Evolutionary conservation across 2,329 filamentous ascomycete species (phyloP), one percentile per base, ranked within the genome.

Genomic region (Pseudogymnoascus sp.): DNA sequence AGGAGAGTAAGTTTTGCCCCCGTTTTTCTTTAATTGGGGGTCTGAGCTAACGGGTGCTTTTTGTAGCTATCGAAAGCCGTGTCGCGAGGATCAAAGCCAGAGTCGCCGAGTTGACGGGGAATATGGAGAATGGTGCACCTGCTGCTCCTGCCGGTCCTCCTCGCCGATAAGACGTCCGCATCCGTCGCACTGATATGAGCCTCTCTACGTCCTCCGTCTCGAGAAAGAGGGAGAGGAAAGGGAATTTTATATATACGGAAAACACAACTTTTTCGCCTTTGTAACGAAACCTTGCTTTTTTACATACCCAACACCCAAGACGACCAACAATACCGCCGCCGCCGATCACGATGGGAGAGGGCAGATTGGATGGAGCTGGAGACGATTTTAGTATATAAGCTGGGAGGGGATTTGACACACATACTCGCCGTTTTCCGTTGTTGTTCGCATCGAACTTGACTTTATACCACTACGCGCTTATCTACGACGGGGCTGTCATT

Each of bases 11-110:
- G 89, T 85, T 34, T 68, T n/a, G n/a, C n/a, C n/a, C n/a, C n/a
- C n/a, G n/a, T n/a, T n/a, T 64, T 28, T n/a, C 28, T 8, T 13
- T 60, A 1, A 9, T 26, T 61, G 34, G 28, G 28, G 9, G 13
- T 23, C 5, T 30, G 9, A 52, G 59, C 70, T 74, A 66, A 74
- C 63, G 1, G 3, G 26, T 58, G 60, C 23, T 56, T n/a, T 33
- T 26, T 45, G n/a, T 66, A 95, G 90, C 92, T 34, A 97, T 97
- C 69, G 94, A 99, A 74, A 92, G 91, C 56, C 89, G 94, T 65
- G 94, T 97, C 62, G 94, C 94, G 56, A 89, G 94, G 64, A 99
- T 99, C 81, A 97, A 96, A 76, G 94, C 94, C 62, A 87, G 94
- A 63, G 94, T 99, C 61, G 94, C 94, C 58, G 91, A 96, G 73